Conservation (phyloP, 2,329 filamentous ascomycete species). For the Cercospora zeina region DNA sequence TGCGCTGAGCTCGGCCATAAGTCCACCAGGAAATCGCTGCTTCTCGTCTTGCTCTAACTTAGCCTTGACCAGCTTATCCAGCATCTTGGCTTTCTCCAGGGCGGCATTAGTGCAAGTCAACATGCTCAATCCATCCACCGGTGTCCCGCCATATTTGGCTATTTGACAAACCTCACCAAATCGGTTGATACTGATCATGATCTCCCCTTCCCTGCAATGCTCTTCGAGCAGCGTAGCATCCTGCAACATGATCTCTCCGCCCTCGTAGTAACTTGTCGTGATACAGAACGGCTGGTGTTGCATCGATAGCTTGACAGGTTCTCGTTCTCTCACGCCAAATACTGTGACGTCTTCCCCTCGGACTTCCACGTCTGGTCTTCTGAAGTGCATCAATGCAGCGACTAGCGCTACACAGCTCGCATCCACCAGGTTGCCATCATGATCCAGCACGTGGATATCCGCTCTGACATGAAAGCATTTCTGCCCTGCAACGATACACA, state of each 20-base stretch:
- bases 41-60: constrained; percentile 76
- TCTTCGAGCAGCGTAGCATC: constrained; percentile 75
- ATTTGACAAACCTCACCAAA: constrained; percentile 90
- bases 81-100: constrained; percentile 74
- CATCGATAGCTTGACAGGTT: constrained; percentile 86
- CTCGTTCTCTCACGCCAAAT: constrained; percentile 79
- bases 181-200: constrained; percentile 82
- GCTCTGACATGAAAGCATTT: constrained; percentile 91
- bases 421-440: constrained; percentile 88
- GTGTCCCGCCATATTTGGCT: constrained; percentile 81
- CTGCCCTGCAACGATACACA: constrained; percentile 85
- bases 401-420: constrained; percentile 83
- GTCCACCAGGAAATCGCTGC: constrained; percentile 72
- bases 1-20: constrained; percentile 75
- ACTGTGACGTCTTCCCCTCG: constrained; percentile 82
- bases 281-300: constrained; percentile 90
- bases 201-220: constrained; percentile 69
- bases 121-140: constrained; percentile 76
- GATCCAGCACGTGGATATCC: constrained; percentile 86
- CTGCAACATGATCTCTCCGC: constrained; percentile 69
- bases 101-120: constrained; percentile 75
- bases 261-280: constrained; percentile 79
- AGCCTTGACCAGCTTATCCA: constrained; percentile 71
- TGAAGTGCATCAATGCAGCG: constrained; percentile 85
- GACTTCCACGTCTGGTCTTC: constrained; percentile 83